Evolutionary conservation across 129 eudicot genomes (phyloP).

Genomic region (Silybum marianum): DNA sequence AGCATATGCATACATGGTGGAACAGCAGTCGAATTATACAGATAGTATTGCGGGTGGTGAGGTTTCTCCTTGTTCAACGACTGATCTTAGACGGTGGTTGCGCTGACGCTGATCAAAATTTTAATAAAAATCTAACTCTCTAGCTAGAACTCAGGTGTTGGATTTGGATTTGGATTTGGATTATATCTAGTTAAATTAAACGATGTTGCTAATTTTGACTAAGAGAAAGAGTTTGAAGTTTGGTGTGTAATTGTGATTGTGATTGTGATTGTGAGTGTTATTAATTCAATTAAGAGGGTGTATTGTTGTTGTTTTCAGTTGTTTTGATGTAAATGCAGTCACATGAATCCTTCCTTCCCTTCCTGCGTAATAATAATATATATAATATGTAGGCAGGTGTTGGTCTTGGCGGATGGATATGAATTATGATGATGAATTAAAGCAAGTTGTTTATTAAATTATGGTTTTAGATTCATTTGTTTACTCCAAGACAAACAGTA

Average conservation of each 20-base stretch:
- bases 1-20: conserved; percentile 42
- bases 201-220: conserved; percentile 31
- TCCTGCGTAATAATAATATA: conserved; percentile 17
- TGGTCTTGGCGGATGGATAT: conserved; percentile 13
- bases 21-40: conserved; percentile 67
- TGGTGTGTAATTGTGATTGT: conserved; percentile 29
- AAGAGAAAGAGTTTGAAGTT: neutral
- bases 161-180: conserved; percentile 23
- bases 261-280: conserved; percentile 27
- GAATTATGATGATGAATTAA: neutral
- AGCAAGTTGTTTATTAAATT: conserved; percentile 6
- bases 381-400: neutral
- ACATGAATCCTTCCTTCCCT: conserved; percentile 31
- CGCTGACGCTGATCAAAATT: conserved; percentile 48
- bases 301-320: conserved; percentile 17
- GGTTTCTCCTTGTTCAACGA: conserved; percentile 81
- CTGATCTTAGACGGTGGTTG: conserved; percentile 69
- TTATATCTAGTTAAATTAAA: conserved; percentile 21
- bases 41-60: conserved; percentile 77
- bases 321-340: conserved; percentile 34
- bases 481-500: conserved; percentile 24
- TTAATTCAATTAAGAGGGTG: conserved; percentile 28
- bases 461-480: conserved; percentile 13
- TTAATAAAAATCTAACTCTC: conserved; percentile 27
- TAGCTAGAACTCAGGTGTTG: conserved; percentile 8